Base-by-base conservation (phyloP, 257 asterid genomes). In the Paulownia fortunei region DNA sequence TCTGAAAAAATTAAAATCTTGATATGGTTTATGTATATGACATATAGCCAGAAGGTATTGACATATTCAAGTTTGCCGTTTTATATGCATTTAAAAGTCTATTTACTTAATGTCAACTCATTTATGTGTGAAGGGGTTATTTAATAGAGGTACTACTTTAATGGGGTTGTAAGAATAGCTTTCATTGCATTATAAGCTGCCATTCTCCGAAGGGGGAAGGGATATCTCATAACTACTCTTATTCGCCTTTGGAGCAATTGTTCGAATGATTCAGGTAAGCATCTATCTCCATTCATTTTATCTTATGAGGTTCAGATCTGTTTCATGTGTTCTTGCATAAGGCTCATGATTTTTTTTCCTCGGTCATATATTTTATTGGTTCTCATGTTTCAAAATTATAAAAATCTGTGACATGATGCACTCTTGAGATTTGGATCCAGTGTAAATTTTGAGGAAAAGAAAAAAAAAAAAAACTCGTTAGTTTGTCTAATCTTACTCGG, bases 241-340 rank as follows among this genome's bases (percentile, higher is more conserved):
- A 26, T 41, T 80, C 60, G 77, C 80, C 79, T 32, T 54, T 39
- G 76, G 81, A 70, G 58, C 60, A 24, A 19, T 12, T 76, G 44
- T 44, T 49, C 42, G 56, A 73, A 85, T 85, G 89, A 68, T 66
- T 77, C 89, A 82, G 67, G 89, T 85, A 69, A 39, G 74, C 16
- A 66, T 32, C 24, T 32, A 8, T 19, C 4, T 51, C 58, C 5
- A 24, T 11, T 32, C 19, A 4, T 3, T 55, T 19, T 41, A 5
- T 8, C 18, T 19, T 5, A 15, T 21, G 42, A 47, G 55, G 37
- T 73, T 71, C 65, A 76, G 65, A 52, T 81, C 76, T 51, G 72
- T 15, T 56, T 42, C 27, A 32, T 30, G 60, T 19, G 64, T 18
- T 65, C 32, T 60, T 12, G 39, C 19, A 8, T 8, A 8, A 39